These are phyloP conservation scores for Arthrobotrys pseudoclavata DNA, from an alignment of 2,329 filamentous ascomycete species.

Conservation along the genomic window DNA sequence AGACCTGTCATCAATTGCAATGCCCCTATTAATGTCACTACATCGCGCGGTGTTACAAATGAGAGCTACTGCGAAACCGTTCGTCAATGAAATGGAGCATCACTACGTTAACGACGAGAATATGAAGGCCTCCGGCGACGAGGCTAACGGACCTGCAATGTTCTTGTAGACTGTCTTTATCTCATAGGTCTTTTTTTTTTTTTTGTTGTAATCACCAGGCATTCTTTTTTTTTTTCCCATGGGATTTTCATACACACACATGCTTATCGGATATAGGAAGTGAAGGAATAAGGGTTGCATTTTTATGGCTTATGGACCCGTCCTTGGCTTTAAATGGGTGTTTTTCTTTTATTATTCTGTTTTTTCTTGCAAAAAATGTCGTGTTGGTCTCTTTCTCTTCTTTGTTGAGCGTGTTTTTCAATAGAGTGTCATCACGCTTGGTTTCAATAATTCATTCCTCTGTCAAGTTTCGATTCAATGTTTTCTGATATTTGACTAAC, in stretches of 20 bases:
- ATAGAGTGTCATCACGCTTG: neutral
- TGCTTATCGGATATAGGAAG: constrained; percentile 25
- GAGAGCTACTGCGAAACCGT: constrained; percentile 53
- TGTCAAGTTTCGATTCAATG: neutral
- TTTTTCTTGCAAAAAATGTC: constrained; percentile 24
- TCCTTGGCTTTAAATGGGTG: neutral
- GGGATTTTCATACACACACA: constrained; percentile 26
- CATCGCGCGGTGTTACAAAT: constrained; percentile 41
- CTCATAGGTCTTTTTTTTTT: constrained; percentile 14
- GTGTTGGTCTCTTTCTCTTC: neutral
- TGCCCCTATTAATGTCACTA: constrained; percentile 14
- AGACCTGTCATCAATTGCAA: neutral
- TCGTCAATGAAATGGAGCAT: constrained; percentile 50
- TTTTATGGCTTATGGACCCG: constrained; percentile 13
- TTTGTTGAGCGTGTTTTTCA: neutral
- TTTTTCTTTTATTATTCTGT: constrained; percentile 15
- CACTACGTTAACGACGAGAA: constrained; percentile 57
- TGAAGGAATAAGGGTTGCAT: constrained; percentile 48
- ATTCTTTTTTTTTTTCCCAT: constrained; percentile 39
- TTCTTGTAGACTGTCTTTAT: constrained; percentile 49
- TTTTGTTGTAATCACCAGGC: constrained; percentile 28
- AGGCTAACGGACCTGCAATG: constrained; percentile 32
- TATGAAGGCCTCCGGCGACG: constrained; percentile 21
- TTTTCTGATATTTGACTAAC: neutral
- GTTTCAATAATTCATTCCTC: neutral